Conservation (phyloP, 2,329 filamentous ascomycete species). For the Graphilbum sp. region DNA sequence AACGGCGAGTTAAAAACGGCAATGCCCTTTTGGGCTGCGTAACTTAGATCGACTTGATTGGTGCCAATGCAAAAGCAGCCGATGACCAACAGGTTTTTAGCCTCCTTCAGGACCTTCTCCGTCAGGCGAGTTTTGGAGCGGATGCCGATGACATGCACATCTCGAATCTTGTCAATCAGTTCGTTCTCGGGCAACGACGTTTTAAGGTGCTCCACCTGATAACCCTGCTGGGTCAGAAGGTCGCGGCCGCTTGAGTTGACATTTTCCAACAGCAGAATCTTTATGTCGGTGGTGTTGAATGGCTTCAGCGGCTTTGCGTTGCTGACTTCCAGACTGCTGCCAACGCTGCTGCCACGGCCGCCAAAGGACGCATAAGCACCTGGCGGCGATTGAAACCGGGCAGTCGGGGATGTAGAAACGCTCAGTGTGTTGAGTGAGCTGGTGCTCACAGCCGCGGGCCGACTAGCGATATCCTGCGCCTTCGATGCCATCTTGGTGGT, state of each 20-base stretch:
- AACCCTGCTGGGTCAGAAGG: conserved; percentile 71
- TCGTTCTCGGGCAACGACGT: conserved; percentile 79
- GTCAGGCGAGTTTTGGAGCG: conserved; percentile 95
- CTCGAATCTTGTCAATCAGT: conserved; percentile 89
- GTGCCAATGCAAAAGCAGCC: conserved; percentile 99
- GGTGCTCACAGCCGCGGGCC: conserved; percentile 28
- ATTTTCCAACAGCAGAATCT: conserved; percentile 89
- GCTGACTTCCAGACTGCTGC: conserved; percentile 15
- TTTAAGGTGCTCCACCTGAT: conserved; percentile 89
- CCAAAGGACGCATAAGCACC: conserved; percentile 15
- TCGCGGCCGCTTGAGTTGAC: conserved; percentile 82
- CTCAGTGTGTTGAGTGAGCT: conserved; percentile 30
- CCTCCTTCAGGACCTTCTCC: conserved; percentile 67
- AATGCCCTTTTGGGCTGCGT: conserved; percentile 70
- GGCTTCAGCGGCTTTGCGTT: conserved; percentile 71
- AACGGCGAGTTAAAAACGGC: conserved; percentile 99
- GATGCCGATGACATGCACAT: conserved; percentile 95
- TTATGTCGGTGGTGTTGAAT: conserved; percentile 90
- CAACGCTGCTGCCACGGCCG: conserved; percentile 16
- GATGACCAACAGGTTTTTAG: conserved; percentile 87
- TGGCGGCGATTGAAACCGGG: conserved; percentile 58
- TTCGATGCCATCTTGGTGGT: conserved; percentile 9
- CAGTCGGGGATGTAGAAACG: conserved; percentile 58
- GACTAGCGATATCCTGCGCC: conserved; percentile 15
- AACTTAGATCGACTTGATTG: conserved; percentile 81